phyloP scores from a whole-genome alignment of 495 filamentous ascomycete species.

The Xylaria castorea region DNA sequence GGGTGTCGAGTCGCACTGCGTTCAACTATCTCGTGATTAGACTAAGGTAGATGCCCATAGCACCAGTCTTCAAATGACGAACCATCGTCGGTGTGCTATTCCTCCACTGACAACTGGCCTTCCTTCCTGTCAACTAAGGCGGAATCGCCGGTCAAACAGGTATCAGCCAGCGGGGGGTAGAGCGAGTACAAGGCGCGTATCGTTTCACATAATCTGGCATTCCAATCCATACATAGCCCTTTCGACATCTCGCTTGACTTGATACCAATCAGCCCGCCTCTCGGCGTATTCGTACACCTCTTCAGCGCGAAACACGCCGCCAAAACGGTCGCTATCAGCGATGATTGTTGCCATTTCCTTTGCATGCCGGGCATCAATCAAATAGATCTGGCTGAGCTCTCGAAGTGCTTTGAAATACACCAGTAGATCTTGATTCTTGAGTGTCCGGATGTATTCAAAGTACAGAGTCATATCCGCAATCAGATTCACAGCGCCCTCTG shows the following conservation, averaged over 20 bases:
- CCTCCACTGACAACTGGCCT: background rate
- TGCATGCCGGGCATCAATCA: slow-evolving; percentile 85
- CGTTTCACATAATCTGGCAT: slow-evolving; percentile 79
- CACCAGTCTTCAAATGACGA: background rate
- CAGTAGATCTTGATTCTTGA: slow-evolving; percentile 82
- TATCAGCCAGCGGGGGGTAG: background rate
- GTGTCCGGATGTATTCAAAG: slow-evolving; percentile 78
- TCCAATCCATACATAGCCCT: slow-evolving; percentile 97
- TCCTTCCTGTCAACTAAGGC: background rate
- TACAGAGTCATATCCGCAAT: slow-evolving; percentile 98
- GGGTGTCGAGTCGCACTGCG: background rate
- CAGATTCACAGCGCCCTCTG: slow-evolving; percentile 87
- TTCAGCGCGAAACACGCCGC: slow-evolving; percentile 90
- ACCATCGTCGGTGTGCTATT: background rate
- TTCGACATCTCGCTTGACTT: slow-evolving; percentile 85
- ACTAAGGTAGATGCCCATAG: background rate
- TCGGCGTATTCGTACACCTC: slow-evolving; percentile 98
- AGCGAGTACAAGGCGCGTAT: background rate
- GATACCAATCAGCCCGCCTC: slow-evolving; percentile 91
- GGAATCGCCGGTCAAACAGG: background rate
- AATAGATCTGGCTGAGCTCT: slow-evolving; percentile 92
- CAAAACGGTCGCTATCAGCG: slow-evolving; percentile 87
- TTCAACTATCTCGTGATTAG: slow-evolving; percentile 8
- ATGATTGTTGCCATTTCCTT: slow-evolving; percentile 96
- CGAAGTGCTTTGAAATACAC: slow-evolving; percentile 91